Evolutionary conservation across 345 rosid species (phyloP).

Genomic region (Syzygium aqueum): DNA sequence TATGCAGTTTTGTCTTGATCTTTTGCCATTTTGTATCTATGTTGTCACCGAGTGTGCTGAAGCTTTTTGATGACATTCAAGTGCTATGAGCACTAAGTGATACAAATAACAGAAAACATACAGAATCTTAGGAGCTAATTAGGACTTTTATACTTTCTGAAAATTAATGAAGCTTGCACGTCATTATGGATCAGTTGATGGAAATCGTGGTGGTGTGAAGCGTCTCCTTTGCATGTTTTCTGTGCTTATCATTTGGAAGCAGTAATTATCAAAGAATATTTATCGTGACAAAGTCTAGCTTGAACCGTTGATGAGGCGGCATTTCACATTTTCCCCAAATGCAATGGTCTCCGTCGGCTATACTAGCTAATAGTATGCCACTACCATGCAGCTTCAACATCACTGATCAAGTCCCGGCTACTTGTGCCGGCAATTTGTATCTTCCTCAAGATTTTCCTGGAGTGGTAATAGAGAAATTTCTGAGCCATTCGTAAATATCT

Average conservation of each 20-base stretch:
- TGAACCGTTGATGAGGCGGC: neutral
- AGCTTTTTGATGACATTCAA: neutral
- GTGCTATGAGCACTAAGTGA: neutral
- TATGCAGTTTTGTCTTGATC: neutral
- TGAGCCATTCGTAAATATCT: conserved; percentile 10
- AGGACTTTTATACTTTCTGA: too few species aligned
- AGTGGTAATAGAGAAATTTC: neutral
- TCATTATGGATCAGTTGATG: neutral
- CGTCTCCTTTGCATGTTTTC: neutral
- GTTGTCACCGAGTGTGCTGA: neutral
- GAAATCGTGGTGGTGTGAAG: neutral
- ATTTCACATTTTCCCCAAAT: neutral
- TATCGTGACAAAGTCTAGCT: neutral
- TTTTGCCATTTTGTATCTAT: neutral
- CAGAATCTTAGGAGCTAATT: neutral
- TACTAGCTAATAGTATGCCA: neutral
- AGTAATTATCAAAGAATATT: neutral
- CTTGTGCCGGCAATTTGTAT: neutral
- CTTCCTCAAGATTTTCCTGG: neutral
- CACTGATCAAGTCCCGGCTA: neutral
- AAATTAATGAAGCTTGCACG: neutral
- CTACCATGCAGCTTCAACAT: neutral
- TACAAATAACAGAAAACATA: neutral
- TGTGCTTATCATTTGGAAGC: neutral
- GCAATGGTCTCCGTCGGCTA: neutral